Base-by-base conservation (phyloP, 2,329 filamentous ascomycete genomes). In the Colletotrichum sidae region DNA sequence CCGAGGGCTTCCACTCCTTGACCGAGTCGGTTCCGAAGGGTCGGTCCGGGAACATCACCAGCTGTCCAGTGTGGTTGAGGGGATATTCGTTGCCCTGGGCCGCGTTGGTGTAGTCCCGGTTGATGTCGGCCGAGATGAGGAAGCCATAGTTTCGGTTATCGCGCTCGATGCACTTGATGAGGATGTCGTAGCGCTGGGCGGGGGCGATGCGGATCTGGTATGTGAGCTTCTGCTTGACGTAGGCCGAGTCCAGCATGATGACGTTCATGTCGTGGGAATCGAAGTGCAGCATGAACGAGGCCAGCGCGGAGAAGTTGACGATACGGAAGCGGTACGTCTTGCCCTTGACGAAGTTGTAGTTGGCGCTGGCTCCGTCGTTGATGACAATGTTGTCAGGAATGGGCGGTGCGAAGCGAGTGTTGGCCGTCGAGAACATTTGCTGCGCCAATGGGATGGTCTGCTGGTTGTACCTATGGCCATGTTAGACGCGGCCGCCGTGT, bases 251-350 rank as follows among this genome's bases (percentile, higher is more conserved):
- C 38, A 74, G 78, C 76, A 79, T 77, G 67, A 84, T 83, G 17
- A 84, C 72, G 15, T 77, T 72, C 79, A 84, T 82, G 33, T 76
- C 74, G 65, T 82, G 77, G 1, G 75, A 77, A 66, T 79, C 76
- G 66, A 84, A 81, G 62, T 80, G 76, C 62, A 84, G 59, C 69
- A 84, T 79, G 56, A 76, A 77, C 0, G 77, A 75, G 7, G 78
- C 78, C 34, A 84, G 71, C 6, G 82, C 81, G 0, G 81, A 74
- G 62, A 79, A 83, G 73, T 77, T 83, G 65, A 84, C 80, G 60
- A 84, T 73, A 7, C 82, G 79, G 56, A 84, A 68, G 39, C 83
- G 81, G 65, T 83, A 83, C 9, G 79, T 83, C 72, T 81, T 83
- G 55, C 76, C 76, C 49, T 76, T 73, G 60, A 74, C 70, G 11